Evolutionary conservation across 2,329 filamentous ascomycete species (phyloP).

Genomic region (Fusarium newnesense): DNA sequence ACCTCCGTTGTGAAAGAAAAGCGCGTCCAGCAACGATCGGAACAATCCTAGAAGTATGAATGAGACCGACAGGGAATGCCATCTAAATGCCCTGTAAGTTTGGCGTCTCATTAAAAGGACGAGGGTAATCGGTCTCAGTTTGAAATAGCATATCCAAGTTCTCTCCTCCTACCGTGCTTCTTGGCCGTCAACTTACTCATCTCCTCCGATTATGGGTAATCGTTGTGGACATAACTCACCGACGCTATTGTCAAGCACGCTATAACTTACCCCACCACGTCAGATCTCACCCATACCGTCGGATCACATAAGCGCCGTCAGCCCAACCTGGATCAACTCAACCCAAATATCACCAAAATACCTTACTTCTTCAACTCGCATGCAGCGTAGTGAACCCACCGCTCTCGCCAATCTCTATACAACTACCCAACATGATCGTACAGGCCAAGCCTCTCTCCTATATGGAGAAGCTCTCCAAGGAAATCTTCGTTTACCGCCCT

Average conservation of each 20-base stretch:
- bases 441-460: conserved; percentile 9
- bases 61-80: no score
- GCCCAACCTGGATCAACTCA: not conserved
- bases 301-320: conserved; percentile 1
- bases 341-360: not conserved
- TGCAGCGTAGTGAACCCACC: not conserved
- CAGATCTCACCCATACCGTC: not conserved
- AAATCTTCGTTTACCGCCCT: conserved; percentile 14
- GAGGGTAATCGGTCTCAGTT: not conserved
- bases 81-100: not conserved
- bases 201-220: not conserved
- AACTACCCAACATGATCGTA: not conserved
- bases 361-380: not conserved
- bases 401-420: no score
- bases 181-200: not conserved
- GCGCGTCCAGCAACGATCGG: no score
- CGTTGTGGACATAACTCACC: not conserved
- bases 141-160: accelerated
- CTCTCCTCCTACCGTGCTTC: no score
- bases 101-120: not conserved
- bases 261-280: conserved; percentile 7
- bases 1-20: no score
- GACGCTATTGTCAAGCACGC: not conserved
- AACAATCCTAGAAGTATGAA: no score
- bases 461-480: conserved; percentile 19